Percentiles rank a stretch among this genome's conserved stretches.
Conservation (phyloP, 2,329 filamentous ascomycete genomes). For the Blastomyces gilchristii region DNA sequence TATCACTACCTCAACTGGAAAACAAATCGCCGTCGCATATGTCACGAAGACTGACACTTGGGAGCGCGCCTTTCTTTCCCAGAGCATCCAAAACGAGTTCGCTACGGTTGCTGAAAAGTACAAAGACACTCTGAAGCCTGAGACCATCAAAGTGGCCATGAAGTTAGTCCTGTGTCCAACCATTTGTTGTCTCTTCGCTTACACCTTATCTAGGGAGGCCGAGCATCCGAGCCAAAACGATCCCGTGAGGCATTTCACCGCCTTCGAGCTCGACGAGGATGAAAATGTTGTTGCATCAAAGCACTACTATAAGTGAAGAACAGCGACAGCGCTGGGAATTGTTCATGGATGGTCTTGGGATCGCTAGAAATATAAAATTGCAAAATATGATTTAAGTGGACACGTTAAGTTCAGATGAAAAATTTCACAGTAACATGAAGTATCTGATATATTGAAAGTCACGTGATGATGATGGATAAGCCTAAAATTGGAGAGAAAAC, state of each 20-base stretch:
- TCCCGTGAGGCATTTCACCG: conserved; percentile 5
- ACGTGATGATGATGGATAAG: not conserved
- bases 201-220: not conserved
- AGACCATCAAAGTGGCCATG: conserved; percentile 7
- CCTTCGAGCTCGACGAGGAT: conserved; percentile 7
- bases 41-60: conserved; percentile 7
- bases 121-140: conserved; percentile 8
- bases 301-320: conserved; percentile 8
- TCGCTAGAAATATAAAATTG: no score
- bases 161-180: conserved; percentile 1
- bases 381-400: not conserved
- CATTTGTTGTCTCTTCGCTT: not conserved
- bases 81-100: conserved; percentile 6
- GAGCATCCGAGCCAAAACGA: conserved; percentile 8
- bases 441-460: not conserved
- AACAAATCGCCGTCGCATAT: conserved; percentile 6
- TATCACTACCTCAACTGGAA: conserved; percentile 5
- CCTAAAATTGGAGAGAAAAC: not conserved
- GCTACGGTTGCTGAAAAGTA: conserved; percentile 8
- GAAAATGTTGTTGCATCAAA: conserved; percentile 7
- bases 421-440: not conserved
- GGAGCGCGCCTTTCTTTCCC: conserved; percentile 2
- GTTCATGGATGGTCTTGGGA: not conserved
- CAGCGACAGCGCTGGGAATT: conserved; percentile 2
- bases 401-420: no score